A percentile compares a stretch with the other conserved stretches of the same genome.
These are phyloP conservation scores for Fonsecaea erecta DNA, from an alignment of 2,329 filamentous ascomycete genomes.

Conservation along the genomic window DNA sequence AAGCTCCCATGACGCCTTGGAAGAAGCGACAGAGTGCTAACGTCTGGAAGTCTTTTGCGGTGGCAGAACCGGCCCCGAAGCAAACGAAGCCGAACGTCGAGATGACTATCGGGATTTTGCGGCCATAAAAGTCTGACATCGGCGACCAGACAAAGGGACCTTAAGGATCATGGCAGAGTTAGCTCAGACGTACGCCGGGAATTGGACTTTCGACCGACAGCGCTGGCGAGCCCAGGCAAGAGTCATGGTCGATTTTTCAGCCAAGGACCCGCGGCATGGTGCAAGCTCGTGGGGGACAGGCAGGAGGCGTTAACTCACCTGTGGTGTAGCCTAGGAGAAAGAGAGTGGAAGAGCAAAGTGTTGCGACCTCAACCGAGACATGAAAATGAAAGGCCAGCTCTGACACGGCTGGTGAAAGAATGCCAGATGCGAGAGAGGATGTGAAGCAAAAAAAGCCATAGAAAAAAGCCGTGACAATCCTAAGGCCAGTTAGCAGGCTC, in stretches of 20 bases:
- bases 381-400: not conserved
- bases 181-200: not conserved
- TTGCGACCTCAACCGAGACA: not conserved
- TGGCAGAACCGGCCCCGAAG: not conserved
- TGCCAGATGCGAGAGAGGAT: not conserved
- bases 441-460: not conserved
- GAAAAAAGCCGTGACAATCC: not conserved
- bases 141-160: not conserved
- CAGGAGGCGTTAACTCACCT: not conserved
- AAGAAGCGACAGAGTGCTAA: not conserved
- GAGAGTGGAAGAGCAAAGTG: not conserved
- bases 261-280: not conserved
- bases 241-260: not conserved
- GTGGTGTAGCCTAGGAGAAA: not conserved
- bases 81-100: not conserved
- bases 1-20: not conserved
- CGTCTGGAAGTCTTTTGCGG: not conserved
- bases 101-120: not conserved
- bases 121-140: not conserved
- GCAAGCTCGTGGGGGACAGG: not conserved
- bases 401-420: not conserved
- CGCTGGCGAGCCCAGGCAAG: not conserved
- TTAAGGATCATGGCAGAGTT: not conserved
- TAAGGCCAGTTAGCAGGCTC: not conserved
- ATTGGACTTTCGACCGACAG: not conserved